Evolutionary conservation across 2,329 filamentous ascomycete species (phyloP).

Genomic region (Sporothrix inflata): DNA sequence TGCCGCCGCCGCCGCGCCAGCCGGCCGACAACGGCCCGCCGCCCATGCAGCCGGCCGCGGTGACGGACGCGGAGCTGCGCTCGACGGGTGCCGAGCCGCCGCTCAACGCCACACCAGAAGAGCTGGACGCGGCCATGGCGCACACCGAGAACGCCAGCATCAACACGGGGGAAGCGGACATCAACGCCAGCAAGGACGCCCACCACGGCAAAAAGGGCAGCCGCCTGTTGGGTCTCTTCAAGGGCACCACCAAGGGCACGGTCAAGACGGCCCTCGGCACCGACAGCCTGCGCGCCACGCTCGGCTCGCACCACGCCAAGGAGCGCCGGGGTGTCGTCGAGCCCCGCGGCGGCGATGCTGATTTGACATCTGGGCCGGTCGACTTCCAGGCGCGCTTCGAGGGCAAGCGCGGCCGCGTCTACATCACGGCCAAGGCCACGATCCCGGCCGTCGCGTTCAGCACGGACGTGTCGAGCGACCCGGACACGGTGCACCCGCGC

Average conservation of each 20-base stretch:
- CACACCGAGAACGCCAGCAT: slow-evolving; percentile 45
- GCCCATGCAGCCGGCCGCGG: slow-evolving; percentile 41
- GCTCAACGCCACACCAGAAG: slow-evolving; percentile 64
- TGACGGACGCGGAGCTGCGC: slow-evolving; percentile 55
- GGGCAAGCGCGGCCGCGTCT: slow-evolving; percentile 74
- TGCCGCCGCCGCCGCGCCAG: slow-evolving; percentile 66
- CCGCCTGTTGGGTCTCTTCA: slow-evolving; percentile 67
- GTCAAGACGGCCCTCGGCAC: slow-evolving; percentile 73
- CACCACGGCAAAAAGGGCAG: slow-evolving; percentile 47
- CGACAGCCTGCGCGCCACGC: slow-evolving; percentile 72
- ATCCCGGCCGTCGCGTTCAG: slow-evolving; percentile 71
- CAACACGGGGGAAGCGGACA: slow-evolving; percentile 48
- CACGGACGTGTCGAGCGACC: slow-evolving; percentile 40
- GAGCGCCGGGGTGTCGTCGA: slow-evolving; percentile 72
- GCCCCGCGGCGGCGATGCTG: slow-evolving; percentile 45
- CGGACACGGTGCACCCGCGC: slow-evolving; percentile 53
- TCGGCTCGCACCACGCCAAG: slow-evolving; percentile 64
- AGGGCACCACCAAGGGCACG: slow-evolving; percentile 67
- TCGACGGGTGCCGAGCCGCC: slow-evolving; percentile 47
- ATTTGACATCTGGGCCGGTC: slow-evolving; percentile 65
- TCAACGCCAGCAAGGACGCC: slow-evolving; percentile 50
- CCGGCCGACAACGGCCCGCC: slow-evolving; percentile 42
- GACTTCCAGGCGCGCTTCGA: slow-evolving; percentile 74
- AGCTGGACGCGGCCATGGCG: slow-evolving; percentile 66
- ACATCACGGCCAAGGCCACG: slow-evolving; percentile 68